Evolutionary conservation across 2,329 filamentous ascomycete species (phyloP).

Genomic region (Ascochyta koolunga): DNA sequence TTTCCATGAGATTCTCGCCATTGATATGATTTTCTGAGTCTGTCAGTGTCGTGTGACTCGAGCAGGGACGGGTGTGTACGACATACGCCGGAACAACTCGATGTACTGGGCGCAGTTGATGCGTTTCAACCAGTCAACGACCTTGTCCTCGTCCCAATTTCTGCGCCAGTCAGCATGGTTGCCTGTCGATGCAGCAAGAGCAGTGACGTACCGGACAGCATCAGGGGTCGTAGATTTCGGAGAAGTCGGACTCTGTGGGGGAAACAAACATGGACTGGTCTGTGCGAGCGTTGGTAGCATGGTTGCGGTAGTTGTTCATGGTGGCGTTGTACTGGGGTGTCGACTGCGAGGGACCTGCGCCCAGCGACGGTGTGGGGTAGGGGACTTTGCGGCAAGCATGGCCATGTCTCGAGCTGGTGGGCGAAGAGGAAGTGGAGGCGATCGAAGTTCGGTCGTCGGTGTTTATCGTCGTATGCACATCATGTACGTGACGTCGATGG

Average conservation of each 20-base stretch:
- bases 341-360: constrained; percentile 37
- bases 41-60: constrained; percentile 22
- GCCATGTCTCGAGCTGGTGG: constrained; percentile 61
- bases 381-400: constrained; percentile 78
- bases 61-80: constrained; percentile 1
- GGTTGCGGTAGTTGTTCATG: constrained; percentile 45
- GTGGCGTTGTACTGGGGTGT: constrained; percentile 44
- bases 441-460: constrained; percentile 6
- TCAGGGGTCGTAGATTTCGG: constrained; percentile 76
- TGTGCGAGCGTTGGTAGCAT: constrained; percentile 38
- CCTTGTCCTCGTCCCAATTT: constrained; percentile 86
- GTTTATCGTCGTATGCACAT: constrained; percentile 21
- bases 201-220: constrained; percentile 51
- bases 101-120: constrained; percentile 97
- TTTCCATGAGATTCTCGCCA: constrained; percentile 93
- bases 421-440: neutral
- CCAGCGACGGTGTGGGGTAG: constrained; percentile 64
- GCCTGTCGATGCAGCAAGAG: neutral
- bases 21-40: constrained; percentile 85
- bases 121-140: constrained; percentile 86
- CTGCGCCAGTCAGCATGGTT: constrained; percentile 44
- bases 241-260: constrained; percentile 92
- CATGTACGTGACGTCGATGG: constrained; percentile 13
- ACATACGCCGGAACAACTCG: constrained; percentile 74
- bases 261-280: constrained; percentile 70